Evolutionary conservation across 768 basidiomycete species (phyloP), one percentile per base, ranked within the genome.

Genomic region (Auricularia auricula-judae): DNA sequence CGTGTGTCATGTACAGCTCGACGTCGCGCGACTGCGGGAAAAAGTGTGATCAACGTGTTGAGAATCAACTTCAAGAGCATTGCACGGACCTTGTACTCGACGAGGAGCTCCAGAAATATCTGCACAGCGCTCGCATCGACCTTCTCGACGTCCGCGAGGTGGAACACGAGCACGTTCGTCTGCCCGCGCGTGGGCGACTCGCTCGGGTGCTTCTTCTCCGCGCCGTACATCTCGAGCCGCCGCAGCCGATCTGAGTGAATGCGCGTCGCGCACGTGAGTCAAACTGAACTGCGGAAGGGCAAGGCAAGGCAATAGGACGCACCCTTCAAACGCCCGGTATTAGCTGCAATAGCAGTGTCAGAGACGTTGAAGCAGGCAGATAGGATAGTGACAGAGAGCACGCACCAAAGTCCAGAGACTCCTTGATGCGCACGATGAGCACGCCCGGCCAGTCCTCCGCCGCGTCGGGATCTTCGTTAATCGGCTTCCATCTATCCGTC

Each of bases 301-400:
- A 35, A 21, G 51, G 3, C 53, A 35, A 21, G 3, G 21, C 39
- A 61, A 64, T 16, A 36, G 29, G 63, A 29, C 72, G 39, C 68
- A 85, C 88, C 94, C 79, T 98, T 98, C 23, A 99, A 77, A 70
- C 95, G 93, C 42, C 93, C 90, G 23, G 95, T 95, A 72, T 99
- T 99, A 12, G 96, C 94, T 90, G 62, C 53, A 63, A 21, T 47
- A 18, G 35, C 36, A 4, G 14, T 12, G 3, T 21, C 3, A 29
- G 5, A 23, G 33, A 59, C 53, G 33, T 5, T 43, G 29, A 29
- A 44, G 59, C 21, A 64, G 60, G 61, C 62, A n/a, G 65, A 62
- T 43, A 43, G 39, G 59, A 56, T 1, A 14, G 62, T 54, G 39
- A 74, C 29, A 0, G 29, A 29, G 29, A 29, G 29, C 29, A 29